Conservation (phyloP, 129 eudicot genomes). For the Gnaphalium uliginosum region DNA sequence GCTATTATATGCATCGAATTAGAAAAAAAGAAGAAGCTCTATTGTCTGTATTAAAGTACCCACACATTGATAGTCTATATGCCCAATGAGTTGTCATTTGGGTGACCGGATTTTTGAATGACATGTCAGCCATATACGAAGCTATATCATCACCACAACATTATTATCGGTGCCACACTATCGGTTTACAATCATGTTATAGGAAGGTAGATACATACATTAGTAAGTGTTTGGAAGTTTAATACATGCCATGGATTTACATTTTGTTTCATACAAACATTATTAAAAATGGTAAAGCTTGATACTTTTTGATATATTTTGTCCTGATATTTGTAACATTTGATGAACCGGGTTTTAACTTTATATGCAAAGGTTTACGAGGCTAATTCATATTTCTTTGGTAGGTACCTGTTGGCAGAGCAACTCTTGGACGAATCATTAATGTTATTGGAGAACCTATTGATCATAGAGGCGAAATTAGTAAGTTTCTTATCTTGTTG, state of each 20-base stretch:
- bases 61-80: not conserved
- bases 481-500: constrained; percentile 39
- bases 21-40: too few species aligned
- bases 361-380: not conserved
- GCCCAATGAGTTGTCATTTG: not conserved
- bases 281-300: too few species aligned
- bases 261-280: not conserved
- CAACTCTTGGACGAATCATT: constrained; percentile 99
- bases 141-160: not conserved
- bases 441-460: constrained; percentile 98
- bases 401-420: constrained; percentile 94
- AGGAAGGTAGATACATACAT: not conserved
- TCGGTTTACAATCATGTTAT: not conserved
- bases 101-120: not conserved
- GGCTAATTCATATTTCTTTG: constrained; percentile 3
- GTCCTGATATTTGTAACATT: too few species aligned
- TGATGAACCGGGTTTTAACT: not conserved
- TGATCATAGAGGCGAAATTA: constrained; percentile 78
- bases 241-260: too few species aligned
- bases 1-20: not conserved
- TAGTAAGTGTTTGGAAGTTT: too few species aligned
- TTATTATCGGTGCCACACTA: not conserved
- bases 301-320: too few species aligned
- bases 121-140: not conserved
- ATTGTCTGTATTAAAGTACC: not conserved